A percentile compares a stretch with the other conserved stretches of the same genome.
Conservation (phyloP, 345 rosid genomes). For the Adansonia digitata region DNA sequence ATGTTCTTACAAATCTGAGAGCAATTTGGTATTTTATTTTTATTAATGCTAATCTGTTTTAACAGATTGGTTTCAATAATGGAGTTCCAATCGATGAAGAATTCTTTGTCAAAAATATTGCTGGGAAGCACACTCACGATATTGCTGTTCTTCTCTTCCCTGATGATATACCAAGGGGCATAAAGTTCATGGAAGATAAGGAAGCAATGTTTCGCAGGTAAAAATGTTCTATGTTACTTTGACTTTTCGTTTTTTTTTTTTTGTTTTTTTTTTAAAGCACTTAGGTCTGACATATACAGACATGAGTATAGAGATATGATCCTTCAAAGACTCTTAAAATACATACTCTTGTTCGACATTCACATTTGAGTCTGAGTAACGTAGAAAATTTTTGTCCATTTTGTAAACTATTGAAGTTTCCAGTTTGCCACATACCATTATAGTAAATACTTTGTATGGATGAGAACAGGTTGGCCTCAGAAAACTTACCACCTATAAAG, state of each 20-base stretch:
- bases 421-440: neutral
- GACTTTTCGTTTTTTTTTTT: too few relatives aligned
- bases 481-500: conserved; percentile 50
- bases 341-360: too few relatives aligned
- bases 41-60: neutral
- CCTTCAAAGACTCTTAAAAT: too few relatives aligned
- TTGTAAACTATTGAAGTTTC: neutral
- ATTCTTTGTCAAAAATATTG: conserved; percentile 54
- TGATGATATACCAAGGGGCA: conserved; percentile 56
- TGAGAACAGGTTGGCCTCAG: conserved; percentile 57
- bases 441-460: neutral
- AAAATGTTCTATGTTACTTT: too few relatives aligned
- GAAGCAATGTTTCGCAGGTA: conserved; percentile 83
- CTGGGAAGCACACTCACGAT: conserved; percentile 83
- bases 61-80: conserved; percentile 79
- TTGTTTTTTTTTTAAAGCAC: too few relatives aligned
- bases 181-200: conserved; percentile 61
- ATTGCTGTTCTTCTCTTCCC: conserved; percentile 68
- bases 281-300: too few relatives aligned
- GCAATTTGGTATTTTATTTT: neutral
- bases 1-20: neutral
- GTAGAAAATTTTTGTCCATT: neutral
- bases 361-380: too few relatives aligned
- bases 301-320: too few relatives aligned
- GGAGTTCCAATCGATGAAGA: conserved; percentile 84